A percentile compares a stretch with the other conserved stretches of the same genome.
Evolutionary conservation across 2,329 filamentous ascomycete species (phyloP).

Genomic region (Stemphylium beticola): DNA sequence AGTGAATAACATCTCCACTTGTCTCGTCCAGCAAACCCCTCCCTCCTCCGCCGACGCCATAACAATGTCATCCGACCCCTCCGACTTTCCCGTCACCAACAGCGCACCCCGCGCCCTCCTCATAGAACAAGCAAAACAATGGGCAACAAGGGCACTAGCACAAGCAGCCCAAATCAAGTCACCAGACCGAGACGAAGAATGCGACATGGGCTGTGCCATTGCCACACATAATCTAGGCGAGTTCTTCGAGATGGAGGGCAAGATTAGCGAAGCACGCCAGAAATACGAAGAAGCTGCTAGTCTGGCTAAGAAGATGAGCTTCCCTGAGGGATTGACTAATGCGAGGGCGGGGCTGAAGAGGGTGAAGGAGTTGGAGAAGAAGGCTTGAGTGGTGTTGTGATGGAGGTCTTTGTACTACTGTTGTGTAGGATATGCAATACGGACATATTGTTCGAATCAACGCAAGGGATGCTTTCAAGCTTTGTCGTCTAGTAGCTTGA

Average conservation of each 20-base stretch:
- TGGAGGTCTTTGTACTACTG: too few relatives aligned
- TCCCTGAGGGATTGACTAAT: constrained; percentile 53
- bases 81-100: constrained; percentile 45
- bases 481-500: too few relatives aligned
- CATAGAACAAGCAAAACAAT: constrained; percentile 73
- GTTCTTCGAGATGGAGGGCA: constrained; percentile 76
- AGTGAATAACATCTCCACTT: constrained; percentile 82
- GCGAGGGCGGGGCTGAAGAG: constrained; percentile 51
- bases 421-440: too few relatives aligned
- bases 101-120: constrained; percentile 64
- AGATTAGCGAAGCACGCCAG: constrained; percentile 67
- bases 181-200: constrained; percentile 74
- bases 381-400: background rate
- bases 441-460: too few relatives aligned
- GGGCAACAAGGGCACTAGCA: constrained; percentile 78
- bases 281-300: constrained; percentile 72
- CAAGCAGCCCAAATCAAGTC: constrained; percentile 70
- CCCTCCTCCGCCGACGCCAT: constrained; percentile 29
- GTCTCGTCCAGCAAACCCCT: constrained; percentile 70
- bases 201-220: constrained; percentile 81
- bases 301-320: constrained; percentile 59
- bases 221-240: constrained; percentile 88
- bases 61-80: constrained; percentile 41
- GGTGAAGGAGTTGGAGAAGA: constrained; percentile 33
- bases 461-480: too few relatives aligned